Conservation (phyloP, 768 basidiomycete genomes). For the Hemileccinum impolitum region DNA sequence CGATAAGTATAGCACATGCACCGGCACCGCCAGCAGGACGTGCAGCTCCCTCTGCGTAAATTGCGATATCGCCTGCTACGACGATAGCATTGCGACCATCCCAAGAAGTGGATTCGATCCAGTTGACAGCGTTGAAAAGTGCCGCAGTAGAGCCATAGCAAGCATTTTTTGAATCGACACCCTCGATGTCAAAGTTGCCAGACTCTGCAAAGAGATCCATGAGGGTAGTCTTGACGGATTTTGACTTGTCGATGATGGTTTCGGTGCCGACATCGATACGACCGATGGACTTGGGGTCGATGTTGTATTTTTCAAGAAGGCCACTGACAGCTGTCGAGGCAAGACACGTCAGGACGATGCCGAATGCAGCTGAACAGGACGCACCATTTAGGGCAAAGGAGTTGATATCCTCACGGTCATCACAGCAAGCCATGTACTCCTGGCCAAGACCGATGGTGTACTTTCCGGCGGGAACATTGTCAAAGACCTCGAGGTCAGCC, state of each 20-base stretch:
- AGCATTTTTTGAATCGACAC: slow-evolving; percentile 98
- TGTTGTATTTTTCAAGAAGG: slow-evolving; percentile 89
- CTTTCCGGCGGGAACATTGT: slow-evolving; percentile 92
- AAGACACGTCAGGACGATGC: neutral
- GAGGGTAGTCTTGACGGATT: slow-evolving; percentile 95
- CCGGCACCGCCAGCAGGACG: slow-evolving; percentile 97
- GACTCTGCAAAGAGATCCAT: slow-evolving; percentile 96
- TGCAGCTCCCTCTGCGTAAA: slow-evolving; percentile 94
- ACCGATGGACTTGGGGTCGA: slow-evolving; percentile 95
- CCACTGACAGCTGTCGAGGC: slow-evolving; percentile 70
- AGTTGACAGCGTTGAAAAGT: slow-evolving; percentile 98
- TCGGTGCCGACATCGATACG: slow-evolving; percentile 98
- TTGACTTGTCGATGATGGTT: slow-evolving; percentile 99
- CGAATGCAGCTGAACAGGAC: slow-evolving; percentile 20
- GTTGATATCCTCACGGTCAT: slow-evolving; percentile 99
- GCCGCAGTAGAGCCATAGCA: slow-evolving; percentile 99
- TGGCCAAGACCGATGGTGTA: slow-evolving; percentile 99
- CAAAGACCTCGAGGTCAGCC: slow-evolving; percentile 89
- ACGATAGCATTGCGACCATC: slow-evolving; percentile 98
- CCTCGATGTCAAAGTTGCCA: slow-evolving; percentile 97
- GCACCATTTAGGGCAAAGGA: slow-evolving; percentile 91
- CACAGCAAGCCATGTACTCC: slow-evolving; percentile 97
- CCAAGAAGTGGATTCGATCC: slow-evolving; percentile 95
- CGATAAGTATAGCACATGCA: slow-evolving; percentile 91
- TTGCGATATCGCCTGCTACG: slow-evolving; percentile 94